Conservation (phyloP, 805 yeast species). For the Yamadazyma akitaensis region DNA sequence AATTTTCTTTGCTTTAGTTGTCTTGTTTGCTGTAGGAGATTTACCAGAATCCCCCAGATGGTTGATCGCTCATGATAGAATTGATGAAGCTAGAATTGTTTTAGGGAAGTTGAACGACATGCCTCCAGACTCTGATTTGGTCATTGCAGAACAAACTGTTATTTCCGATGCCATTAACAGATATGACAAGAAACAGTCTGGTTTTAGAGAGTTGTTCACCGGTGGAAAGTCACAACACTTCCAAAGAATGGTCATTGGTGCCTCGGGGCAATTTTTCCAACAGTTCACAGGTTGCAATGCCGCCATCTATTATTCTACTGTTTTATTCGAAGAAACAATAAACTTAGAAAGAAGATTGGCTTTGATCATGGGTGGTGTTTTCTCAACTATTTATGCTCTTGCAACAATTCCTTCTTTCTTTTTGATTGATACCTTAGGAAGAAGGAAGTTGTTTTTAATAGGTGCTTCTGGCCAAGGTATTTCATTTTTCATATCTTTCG, state of each 20-base stretch:
- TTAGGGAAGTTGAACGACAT: constrained; percentile 39
- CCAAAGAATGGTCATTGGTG: constrained; percentile 58
- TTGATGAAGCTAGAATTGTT: constrained; percentile 32
- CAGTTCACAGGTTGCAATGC: constrained; percentile 91
- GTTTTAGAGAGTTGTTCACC: constrained; percentile 40
- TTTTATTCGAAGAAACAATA: constrained; percentile 66
- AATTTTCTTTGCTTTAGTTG: constrained; percentile 50
- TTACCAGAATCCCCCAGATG: constrained; percentile 74
- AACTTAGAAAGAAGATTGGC: constrained; percentile 50
- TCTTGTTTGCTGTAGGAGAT: constrained; percentile 39
- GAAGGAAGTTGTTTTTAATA: constrained; percentile 42
- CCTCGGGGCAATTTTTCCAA: constrained; percentile 72
- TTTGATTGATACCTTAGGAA: constrained; percentile 39
- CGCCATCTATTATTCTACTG: constrained; percentile 85
- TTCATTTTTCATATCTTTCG: constrained; percentile 39
- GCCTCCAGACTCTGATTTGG: constrained; percentile 33
- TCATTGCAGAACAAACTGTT: constrained; percentile 42
- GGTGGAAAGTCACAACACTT: constrained; percentile 60
- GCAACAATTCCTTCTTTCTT: constrained; percentile 46
- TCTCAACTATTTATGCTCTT: constrained; percentile 55
- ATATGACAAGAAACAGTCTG: constrained; percentile 42
- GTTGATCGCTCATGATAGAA: constrained; percentile 48
- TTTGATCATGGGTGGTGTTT: constrained; percentile 61
- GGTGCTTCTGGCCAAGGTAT: constrained; percentile 41
- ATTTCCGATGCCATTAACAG: constrained; percentile 49